Base-by-base conservation (phyloP, 345 rosid genomes). In the Ceriops zippeliana region DNA sequence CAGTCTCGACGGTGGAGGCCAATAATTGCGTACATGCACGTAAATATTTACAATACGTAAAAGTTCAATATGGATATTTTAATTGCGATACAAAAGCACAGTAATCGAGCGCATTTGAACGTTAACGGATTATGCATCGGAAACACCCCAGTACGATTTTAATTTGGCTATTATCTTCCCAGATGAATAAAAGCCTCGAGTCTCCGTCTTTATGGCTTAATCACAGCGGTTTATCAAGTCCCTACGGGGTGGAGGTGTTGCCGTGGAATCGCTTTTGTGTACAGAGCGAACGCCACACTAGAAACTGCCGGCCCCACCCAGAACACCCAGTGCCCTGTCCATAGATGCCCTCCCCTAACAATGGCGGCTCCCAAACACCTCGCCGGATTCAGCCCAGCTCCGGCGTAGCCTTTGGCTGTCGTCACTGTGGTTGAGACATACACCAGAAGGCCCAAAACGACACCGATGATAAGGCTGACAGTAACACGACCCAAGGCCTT, bases 301-400 rank as follows among this genome's bases (percentile, higher is more conserved):
- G 71, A 52, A 65, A 66, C 7, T 1, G 26, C 28, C 8, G 79
- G 79, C 47, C 79, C 79, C 61, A 32, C 67, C 79, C 75, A 75
- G 26, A 75, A 75, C 1, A 75, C 71, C 79, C 79, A 75, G 0
- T 75, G 75, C 6, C 71, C 79, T 37, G 22, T 24, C 79, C 79
- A 70, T 27, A 75, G 58, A 38, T 70, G 71, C 0, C 79, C 75
- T 2, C 79, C 79, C 70, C 79, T 61, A 65, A 75, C 62, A 9
- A 75, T 1, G 6, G 79, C 79, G 0, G 85, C 84, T 31, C 85
- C 87, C 61, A 85, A 61, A 66, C 84, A 83, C 32, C 85, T 81
- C 0, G 86, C 84, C 0, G 86, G 89, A 63, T 81, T 85, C 73
- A 85, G 54, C 75, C 85, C 86, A 26, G 72, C 86, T 2, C 89